Percentiles rank a stretch among this genome's conserved stretches.
phyloP scores from a whole-genome alignment of 2,329 filamentous ascomycete species.

The Xenosphaeropsis pyriputrescens region DNA sequence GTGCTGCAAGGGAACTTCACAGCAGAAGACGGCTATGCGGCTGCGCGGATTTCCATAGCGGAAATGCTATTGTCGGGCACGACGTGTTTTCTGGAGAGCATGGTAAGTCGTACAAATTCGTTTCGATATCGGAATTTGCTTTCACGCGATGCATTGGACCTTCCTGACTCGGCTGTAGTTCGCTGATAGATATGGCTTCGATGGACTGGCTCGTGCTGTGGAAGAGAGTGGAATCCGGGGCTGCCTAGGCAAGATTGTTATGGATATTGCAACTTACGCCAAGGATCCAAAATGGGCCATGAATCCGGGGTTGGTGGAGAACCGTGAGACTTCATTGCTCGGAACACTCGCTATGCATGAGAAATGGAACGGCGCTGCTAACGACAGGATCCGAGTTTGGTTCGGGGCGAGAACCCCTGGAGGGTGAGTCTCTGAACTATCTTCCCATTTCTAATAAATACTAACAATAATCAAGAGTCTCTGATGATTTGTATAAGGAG shows the following conservation, averaged over 20 bases:
- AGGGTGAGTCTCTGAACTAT: conserved; percentile 11
- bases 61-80: conserved; percentile 34
- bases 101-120: conserved; percentile 19
- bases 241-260: conserved; percentile 20
- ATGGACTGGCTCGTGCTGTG: conserved; percentile 26
- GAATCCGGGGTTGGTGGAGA: conserved; percentile 25
- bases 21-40: conserved; percentile 30
- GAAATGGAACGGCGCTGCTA: conserved; percentile 19
- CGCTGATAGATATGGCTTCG: conserved; percentile 29
- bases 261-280: conserved; percentile 26
- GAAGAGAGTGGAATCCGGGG: conserved; percentile 27
- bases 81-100: conserved; percentile 35
- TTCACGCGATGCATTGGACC: too few relatives aligned
- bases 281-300: conserved; percentile 25
- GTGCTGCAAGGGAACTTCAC: conserved; percentile 28
- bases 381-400: conserved; percentile 21
- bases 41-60: conserved; percentile 29
- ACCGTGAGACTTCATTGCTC: conserved; percentile 20
- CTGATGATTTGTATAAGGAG: conserved; percentile 18
- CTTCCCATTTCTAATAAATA: too few relatives aligned
- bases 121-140: too few relatives aligned
- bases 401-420: conserved; percentile 22
- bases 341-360: conserved; percentile 19
- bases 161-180: conserved; percentile 16
- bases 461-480: conserved; percentile 10